Percentiles rank a stretch among this genome's conserved stretches.
phyloP scores from a whole-genome alignment of 306 rosid genomes.

The Dryas alaskensis region DNA sequence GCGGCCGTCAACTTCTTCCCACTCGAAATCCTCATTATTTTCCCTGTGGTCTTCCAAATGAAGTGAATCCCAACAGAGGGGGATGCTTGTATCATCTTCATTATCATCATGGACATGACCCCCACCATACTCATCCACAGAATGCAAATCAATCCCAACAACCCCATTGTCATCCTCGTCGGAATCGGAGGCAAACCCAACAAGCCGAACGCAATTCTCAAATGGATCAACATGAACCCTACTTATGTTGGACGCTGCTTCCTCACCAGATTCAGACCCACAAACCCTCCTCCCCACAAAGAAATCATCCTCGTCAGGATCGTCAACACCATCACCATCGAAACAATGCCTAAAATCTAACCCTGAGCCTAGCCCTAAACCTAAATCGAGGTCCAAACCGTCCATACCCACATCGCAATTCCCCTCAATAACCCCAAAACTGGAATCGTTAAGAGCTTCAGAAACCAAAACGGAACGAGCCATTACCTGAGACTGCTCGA shows the following conservation, averaged over 20 bases:
- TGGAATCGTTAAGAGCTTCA: constrained; percentile 35
- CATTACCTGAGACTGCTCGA: constrained; percentile 64
- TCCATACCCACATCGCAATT: constrained; percentile 35
- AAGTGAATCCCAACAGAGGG: constrained; percentile 69
- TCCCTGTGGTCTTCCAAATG: constrained; percentile 57
- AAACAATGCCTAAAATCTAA: constrained; percentile 31
- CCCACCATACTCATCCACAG: constrained; percentile 44
- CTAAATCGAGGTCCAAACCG: constrained; percentile 42
- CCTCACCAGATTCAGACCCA: constrained; percentile 39
- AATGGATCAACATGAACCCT: constrained; percentile 23
- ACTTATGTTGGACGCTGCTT: constrained; percentile 20
- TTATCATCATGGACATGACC: constrained; percentile 27
- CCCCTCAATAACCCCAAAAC: constrained; percentile 50
- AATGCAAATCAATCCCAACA: constrained; percentile 42
- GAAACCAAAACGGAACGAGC: constrained; percentile 31
- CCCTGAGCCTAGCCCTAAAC: constrained; percentile 33
- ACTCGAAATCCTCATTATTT: constrained; percentile 67
- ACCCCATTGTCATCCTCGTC: constrained; percentile 44
- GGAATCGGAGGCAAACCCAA: constrained; percentile 46
- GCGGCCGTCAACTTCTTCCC: constrained; percentile 77
- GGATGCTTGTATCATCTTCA: constrained; percentile 48
- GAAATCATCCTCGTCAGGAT: constrained; percentile 37
- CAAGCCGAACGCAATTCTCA: constrained; percentile 24
- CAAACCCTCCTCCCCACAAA: constrained; percentile 40
- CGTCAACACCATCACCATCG: constrained; percentile 29